Evolutionary conservation across 1,284 basidiomycete species (phyloP), one percentile per base, ranked within the genome.

Genomic region (Macrocybe sp.): DNA sequence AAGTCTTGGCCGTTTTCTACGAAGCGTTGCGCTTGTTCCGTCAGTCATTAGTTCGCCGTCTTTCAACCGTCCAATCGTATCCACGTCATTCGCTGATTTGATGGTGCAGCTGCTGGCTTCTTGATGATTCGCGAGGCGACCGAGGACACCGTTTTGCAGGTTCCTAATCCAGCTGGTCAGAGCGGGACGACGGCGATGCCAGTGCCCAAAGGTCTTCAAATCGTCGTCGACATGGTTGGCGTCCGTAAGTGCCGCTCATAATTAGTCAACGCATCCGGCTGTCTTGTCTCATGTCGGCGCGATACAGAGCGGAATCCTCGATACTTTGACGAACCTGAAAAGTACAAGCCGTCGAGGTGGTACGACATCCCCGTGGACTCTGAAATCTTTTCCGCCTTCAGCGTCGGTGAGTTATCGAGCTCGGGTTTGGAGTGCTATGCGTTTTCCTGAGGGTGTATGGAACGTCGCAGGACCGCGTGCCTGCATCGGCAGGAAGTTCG

Each of bases 401-500:
- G 75, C 55, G 55, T 76, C 31, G 75, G 76, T 69, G 42, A 44
- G 66, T 61, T 29, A 14, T 48, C 37, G 14, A 8, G 22, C 7
- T 37, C 22, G 28, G 4, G 31, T 41, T 16, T 43, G 29, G 22
- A 3, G 22, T 22, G 22, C 22, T 22, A 22, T 22, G 2, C 22
- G 22, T 22, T 22, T 22, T 22, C 2, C 22, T 22, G 22, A 22
- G 2, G 22, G 22, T 0, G 22, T 3, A 3, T 22, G 2, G 22
- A 4, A 3, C 2, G 4, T 22, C 10, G 22, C 44, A 72, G 78
- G 75, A 37, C 70, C 75, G 7, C 70, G 80, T 3, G 68, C 72
- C 2, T 82, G 81, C 52, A 59, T 81, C 22, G 81, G 80, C 6
- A 65, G 76, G 9, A 76, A 73, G 54, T 82, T 82, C 49, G 75